These are phyloP conservation scores for Ceratobasidium sp. DNA, from an alignment of 1,284 basidiomycete species.

Conservation along the genomic window DNA sequence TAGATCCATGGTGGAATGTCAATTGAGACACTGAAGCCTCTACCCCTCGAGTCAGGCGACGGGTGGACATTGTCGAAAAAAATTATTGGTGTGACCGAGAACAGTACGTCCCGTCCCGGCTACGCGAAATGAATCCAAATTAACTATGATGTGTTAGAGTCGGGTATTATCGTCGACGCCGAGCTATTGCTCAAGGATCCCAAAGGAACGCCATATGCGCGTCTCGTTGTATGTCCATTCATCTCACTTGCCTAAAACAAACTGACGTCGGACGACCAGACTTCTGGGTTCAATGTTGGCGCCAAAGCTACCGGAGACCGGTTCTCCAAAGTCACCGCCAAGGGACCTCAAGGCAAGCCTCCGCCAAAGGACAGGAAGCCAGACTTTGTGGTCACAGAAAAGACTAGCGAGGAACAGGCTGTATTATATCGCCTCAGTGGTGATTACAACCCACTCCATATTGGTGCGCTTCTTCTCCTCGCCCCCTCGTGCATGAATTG, in stretches of 20 bases:
- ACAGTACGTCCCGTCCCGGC: constrained; percentile 61
- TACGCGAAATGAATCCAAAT: not conserved
- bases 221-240: constrained; percentile 63
- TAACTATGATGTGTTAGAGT: constrained; percentile 56
- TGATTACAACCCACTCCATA: constrained; percentile 85
- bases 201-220: constrained; percentile 68
- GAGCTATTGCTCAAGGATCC: constrained; percentile 69
- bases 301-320: constrained; percentile 72
- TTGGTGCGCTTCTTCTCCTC: constrained; percentile 57
- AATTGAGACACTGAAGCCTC: constrained; percentile 71
- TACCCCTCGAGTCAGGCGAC: constrained; percentile 67
- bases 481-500: not conserved
- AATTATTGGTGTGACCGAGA: constrained; percentile 72
- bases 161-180: constrained; percentile 73
- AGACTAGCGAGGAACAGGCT: constrained; percentile 77
- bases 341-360: constrained; percentile 62
- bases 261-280: constrained; percentile 59
- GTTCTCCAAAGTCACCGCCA: constrained; percentile 70
- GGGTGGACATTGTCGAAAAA: constrained; percentile 70
- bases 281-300: constrained; percentile 74
- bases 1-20: constrained; percentile 77
- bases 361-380: constrained; percentile 71
- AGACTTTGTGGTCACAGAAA: constrained; percentile 70
- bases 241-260: constrained; percentile 5
- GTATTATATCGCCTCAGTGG: constrained; percentile 79